Conservation (phyloP, 2,329 filamentous ascomycete genomes). For the Camptophora hylomeconis region DNA sequence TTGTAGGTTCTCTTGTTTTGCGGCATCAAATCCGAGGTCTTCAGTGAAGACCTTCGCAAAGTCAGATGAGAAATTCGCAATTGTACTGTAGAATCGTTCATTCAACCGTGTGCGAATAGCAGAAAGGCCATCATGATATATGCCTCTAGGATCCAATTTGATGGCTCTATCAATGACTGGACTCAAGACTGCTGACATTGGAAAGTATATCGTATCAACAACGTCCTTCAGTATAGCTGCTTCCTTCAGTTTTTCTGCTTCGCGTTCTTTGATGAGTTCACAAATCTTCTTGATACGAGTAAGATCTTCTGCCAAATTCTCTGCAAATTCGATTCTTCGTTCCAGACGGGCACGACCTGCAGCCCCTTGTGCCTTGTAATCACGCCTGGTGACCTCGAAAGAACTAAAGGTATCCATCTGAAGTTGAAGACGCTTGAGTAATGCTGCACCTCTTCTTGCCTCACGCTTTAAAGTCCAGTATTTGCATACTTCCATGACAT, state of each 20-base stretch:
- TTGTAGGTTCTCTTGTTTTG: conserved; percentile 33
- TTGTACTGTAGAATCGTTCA: conserved; percentile 46
- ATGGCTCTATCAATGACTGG: conserved; percentile 70
- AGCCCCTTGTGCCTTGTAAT: conserved; percentile 90
- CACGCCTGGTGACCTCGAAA: conserved; percentile 89
- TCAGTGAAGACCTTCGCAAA: conserved; percentile 43
- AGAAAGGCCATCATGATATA: conserved; percentile 42
- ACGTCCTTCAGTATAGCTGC: conserved; percentile 64
- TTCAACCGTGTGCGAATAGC: conserved; percentile 40
- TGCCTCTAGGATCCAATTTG: conserved; percentile 40
- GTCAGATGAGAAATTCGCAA: conserved; percentile 47
- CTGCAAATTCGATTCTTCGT: conserved; percentile 75
- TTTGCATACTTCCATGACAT: conserved; percentile 80
- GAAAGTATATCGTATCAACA: conserved; percentile 84
- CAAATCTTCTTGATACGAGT: conserved; percentile 60
- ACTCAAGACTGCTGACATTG: conserved; percentile 61
- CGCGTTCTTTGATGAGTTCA: conserved; percentile 59
- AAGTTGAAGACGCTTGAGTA: conserved; percentile 84
- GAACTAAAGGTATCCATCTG: conserved; percentile 95
- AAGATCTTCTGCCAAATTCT: conserved; percentile 56
- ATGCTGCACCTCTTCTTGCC: conserved; percentile 74
- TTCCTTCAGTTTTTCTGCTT: conserved; percentile 63
- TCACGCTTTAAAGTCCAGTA: conserved; percentile 98
- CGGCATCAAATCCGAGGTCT: conserved; percentile 37
- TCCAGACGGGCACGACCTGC: conserved; percentile 65